phyloP scores from a whole-genome alignment of 208 protist genomes.

The Angomonas deanei region DNA sequence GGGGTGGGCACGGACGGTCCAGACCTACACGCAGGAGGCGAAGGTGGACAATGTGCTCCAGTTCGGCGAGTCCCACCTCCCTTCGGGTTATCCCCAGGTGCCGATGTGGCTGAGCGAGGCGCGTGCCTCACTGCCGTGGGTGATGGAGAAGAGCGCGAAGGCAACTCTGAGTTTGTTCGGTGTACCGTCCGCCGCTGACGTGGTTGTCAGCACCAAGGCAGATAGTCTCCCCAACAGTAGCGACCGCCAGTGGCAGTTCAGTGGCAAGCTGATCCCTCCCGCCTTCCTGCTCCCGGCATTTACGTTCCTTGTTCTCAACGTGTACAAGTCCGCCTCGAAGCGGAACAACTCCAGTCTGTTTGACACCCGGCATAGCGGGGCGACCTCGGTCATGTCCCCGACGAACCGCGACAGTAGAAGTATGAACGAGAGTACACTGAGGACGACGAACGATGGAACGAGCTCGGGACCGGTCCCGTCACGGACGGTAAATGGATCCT shows the following conservation, averaged over 20 bases:
- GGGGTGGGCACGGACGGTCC: constrained; percentile 33
- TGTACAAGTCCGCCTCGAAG: constrained; percentile 9
- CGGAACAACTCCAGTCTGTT: not conserved
- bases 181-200: constrained; percentile 27
- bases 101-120: constrained; percentile 59
- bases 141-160: constrained; percentile 52
- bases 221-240: too few species aligned
- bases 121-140: constrained; percentile 43
- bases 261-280: constrained; percentile 24
- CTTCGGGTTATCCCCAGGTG: constrained; percentile 36
- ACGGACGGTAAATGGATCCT: not conserved
- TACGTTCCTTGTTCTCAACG: constrained; percentile 17
- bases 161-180: constrained; percentile 33
- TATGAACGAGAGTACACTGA: not conserved
- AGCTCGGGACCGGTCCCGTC: not conserved
- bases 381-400: not conserved
- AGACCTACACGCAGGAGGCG: constrained; percentile 2
- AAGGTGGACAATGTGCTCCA: constrained; percentile 5
- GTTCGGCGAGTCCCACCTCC: constrained; percentile 13
- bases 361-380: not conserved
- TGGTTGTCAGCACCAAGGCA: not conserved
- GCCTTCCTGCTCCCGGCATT: constrained; percentile 32
- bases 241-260: constrained; percentile 11
- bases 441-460: too few species aligned
- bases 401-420: not conserved